phyloP scores from a whole-genome alignment of 176 grass and related monocot species.

The sorghum (Sorghum bicolor) region DNA sequence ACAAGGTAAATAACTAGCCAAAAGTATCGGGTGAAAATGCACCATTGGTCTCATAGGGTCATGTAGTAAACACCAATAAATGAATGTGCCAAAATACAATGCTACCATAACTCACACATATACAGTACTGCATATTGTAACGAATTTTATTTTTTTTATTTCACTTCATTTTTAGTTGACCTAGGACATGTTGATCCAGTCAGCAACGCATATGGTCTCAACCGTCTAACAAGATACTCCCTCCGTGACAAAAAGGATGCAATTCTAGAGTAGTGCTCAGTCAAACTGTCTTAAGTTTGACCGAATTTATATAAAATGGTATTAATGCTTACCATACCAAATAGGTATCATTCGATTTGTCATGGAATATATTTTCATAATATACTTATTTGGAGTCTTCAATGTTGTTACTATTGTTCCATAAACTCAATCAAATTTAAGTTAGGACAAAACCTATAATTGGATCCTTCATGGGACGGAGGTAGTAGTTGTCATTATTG shows the following conservation, averaged over 20 bases:
- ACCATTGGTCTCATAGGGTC: background rate
- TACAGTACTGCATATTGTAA: background rate
- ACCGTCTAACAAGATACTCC: background rate
- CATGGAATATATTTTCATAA: background rate
- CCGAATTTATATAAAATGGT: background rate
- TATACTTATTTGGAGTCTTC: background rate
- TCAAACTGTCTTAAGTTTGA: background rate
- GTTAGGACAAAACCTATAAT: background rate
- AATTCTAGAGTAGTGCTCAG: background rate
- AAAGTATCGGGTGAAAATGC: background rate
- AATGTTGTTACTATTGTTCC: background rate
- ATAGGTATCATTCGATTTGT: background rate
- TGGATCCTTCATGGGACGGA: background rate
- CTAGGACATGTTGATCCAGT: constrained; percentile 12
- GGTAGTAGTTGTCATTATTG: constrained; percentile 12
- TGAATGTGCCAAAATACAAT: background rate
- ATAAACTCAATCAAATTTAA: background rate
- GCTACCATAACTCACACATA: constrained; percentile 21
- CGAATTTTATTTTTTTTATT: background rate
- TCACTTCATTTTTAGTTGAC: background rate
- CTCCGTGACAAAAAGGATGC: background rate
- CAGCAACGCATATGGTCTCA: background rate
- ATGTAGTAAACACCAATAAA: background rate
- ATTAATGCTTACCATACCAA: background rate
- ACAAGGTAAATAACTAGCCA: constrained; percentile 12